phyloP scores from a whole-genome alignment of 352 stramenopile genomes.

The Globisporangium radiosum region DNA sequence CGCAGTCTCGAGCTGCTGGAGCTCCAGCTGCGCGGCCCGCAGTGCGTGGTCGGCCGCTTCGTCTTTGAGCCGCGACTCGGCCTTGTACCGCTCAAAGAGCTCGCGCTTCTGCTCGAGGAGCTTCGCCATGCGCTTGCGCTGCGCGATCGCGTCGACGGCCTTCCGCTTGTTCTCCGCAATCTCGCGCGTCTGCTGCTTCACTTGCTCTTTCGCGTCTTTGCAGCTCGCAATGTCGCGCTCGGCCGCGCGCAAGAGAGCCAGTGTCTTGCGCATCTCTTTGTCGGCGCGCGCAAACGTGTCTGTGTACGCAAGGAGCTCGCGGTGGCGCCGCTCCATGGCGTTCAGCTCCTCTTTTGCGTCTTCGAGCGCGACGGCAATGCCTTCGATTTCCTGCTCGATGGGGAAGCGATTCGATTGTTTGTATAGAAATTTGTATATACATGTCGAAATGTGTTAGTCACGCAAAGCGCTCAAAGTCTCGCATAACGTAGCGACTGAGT shows the following conservation, averaged over 20 bases:
- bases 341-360: slow-evolving; percentile 60
- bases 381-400: slow-evolving; percentile 32
- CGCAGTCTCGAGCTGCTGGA: slow-evolving; percentile 41
- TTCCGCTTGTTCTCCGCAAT: slow-evolving; percentile 46
- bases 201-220: slow-evolving; percentile 67
- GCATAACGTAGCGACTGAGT: background rate
- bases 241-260: slow-evolving; percentile 55
- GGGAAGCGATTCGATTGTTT: too few relatives aligned
- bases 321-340: slow-evolving; percentile 55
- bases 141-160: slow-evolving; percentile 45
- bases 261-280: slow-evolving; percentile 59
- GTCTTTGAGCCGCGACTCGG: slow-evolving; percentile 60
- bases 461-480: too few relatives aligned
- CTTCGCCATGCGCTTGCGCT: slow-evolving; percentile 69
- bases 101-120: slow-evolving; percentile 61
- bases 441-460: too few relatives aligned
- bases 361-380: slow-evolving; percentile 55
- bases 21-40: slow-evolving; percentile 39
- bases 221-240: slow-evolving; percentile 57
- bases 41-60: slow-evolving; percentile 54
- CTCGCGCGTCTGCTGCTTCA: slow-evolving; percentile 45
- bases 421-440: too few relatives aligned
- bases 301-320: slow-evolving; percentile 49
- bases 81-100: slow-evolving; percentile 56
- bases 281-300: slow-evolving; percentile 63